Percentiles rank a stretch among this genome's conserved stretches.
These are phyloP conservation scores for Vishniacozyma victoriae DNA, from an alignment of 768 basidiomycete genomes.

Conservation along the genomic window DNA sequence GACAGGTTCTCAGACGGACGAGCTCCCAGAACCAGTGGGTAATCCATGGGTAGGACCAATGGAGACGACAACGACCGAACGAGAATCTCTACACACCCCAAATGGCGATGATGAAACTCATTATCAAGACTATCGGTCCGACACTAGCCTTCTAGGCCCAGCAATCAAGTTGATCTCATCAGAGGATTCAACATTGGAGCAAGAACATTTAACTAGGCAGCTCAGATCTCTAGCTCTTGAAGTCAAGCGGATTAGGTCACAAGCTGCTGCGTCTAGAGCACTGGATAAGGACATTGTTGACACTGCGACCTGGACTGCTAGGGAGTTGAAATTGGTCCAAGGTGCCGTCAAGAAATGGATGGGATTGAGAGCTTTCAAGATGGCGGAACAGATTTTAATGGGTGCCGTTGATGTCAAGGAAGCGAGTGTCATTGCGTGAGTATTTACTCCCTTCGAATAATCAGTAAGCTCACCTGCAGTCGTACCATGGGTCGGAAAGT, in stretches of 20 bases:
- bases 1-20: constrained; percentile 25
- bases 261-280: constrained; percentile 28
- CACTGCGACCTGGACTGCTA: constrained; percentile 73
- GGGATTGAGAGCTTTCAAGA: constrained; percentile 73
- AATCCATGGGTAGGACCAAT: constrained; percentile 30
- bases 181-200: constrained; percentile 55
- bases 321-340: constrained; percentile 72
- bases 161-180: neutral
- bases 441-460: constrained; percentile 3
- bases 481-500: constrained; percentile 82
- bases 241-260: constrained; percentile 67
- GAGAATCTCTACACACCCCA: constrained; percentile 27
- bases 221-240: constrained; percentile 70
- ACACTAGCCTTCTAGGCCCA: too few species aligned
- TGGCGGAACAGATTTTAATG: constrained; percentile 82
- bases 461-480: constrained; percentile 49
- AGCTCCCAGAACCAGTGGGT: constrained; percentile 19
- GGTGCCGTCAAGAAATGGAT: constrained; percentile 82
- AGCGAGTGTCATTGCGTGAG: constrained; percentile 68
- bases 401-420: constrained; percentile 85
- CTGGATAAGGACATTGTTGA: constrained; percentile 64
- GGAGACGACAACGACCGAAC: constrained; percentile 22
- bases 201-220: constrained; percentile 88
- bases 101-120: constrained; percentile 17
- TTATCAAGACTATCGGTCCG: too few species aligned